These are phyloP conservation scores for Ceratocystis destructans DNA, from an alignment of 2,329 filamentous ascomycete genomes.

Conservation along the genomic window DNA sequence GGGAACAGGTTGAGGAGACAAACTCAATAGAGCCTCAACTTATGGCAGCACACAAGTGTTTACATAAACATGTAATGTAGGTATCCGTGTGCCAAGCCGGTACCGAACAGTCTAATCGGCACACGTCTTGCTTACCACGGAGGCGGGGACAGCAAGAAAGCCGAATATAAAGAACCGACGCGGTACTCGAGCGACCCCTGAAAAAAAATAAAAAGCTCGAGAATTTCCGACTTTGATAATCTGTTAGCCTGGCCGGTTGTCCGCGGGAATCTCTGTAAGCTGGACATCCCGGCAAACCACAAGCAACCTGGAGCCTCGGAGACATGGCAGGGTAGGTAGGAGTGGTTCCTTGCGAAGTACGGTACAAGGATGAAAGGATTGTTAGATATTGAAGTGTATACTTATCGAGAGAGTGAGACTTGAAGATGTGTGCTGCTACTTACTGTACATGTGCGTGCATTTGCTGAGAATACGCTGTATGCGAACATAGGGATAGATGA, in stretches of 20 bases:
- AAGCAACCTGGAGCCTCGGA: not conserved
- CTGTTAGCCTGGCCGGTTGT: not conserved
- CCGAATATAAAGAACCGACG: not conserved
- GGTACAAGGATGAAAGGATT: slow-evolving; percentile 1
- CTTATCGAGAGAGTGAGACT: too few relatives aligned
- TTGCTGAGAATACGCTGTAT: not conserved
- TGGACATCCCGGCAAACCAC: not conserved
- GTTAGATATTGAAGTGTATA: not conserved
- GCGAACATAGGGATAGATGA: not conserved
- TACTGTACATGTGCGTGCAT: too few relatives aligned
- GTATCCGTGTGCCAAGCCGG: not conserved
- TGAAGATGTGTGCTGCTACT: not conserved
- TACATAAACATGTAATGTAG: not conserved
- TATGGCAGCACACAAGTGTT: not conserved
- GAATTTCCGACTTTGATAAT: not conserved
- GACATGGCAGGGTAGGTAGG: not conserved
- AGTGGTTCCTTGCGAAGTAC: not conserved
- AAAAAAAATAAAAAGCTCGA: not conserved
- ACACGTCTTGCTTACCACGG: not conserved
- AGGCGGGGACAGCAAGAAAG: not conserved
- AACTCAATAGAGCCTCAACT: not conserved
- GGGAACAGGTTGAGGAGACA: not conserved
- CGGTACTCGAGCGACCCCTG: not conserved
- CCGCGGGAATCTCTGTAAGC: not conserved
- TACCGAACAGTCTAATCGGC: not conserved